Percentiles rank a stretch among this genome's conserved stretches.
These are phyloP conservation scores for Salix dunnii DNA, from an alignment of 345 rosid genomes.

Conservation along the genomic window DNA sequence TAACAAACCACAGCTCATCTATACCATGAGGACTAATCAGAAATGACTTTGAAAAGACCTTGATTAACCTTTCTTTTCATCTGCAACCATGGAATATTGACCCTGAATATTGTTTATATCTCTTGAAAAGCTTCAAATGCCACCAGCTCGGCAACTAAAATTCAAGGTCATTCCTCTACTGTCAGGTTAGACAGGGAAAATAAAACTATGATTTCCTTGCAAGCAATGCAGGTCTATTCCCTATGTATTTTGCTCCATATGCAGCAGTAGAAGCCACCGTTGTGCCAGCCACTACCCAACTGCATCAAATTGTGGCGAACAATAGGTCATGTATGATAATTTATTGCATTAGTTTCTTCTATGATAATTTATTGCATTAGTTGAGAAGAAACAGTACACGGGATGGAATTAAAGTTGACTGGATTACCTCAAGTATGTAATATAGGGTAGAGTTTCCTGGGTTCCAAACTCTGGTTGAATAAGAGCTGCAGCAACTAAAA, in stretches of 20 bases:
- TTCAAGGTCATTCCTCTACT: too few relatives aligned
- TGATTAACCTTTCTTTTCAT: not conserved
- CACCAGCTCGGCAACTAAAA: too few relatives aligned
- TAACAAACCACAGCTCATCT: not conserved
- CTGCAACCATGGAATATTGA: not conserved
- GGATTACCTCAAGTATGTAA: slow-evolving; percentile 71
- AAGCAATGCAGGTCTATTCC: slow-evolving; percentile 39
- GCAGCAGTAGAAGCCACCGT: slow-evolving; percentile 78
- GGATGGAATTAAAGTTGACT: not conserved
- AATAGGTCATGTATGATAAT: not conserved
- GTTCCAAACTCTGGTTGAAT: slow-evolving; percentile 87
- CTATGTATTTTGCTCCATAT: slow-evolving; percentile 67
- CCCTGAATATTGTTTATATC: not conserved
- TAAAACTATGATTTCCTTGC: slow-evolving; percentile 33
- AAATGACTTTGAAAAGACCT: not conserved
- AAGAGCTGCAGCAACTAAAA: slow-evolving; percentile 81
- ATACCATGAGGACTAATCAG: not conserved
- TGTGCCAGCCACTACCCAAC: slow-evolving; percentile 84
- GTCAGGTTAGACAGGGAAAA: not conserved
- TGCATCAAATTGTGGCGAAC: slow-evolving; percentile 20
- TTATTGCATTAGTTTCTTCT: not conserved
- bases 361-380: not conserved
- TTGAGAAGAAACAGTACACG: not conserved
- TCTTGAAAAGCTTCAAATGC: not conserved
- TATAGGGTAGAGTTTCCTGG: slow-evolving; percentile 53